Conservation (phyloP, 805 yeast species). For the Kluyveromyces wickerhamii region DNA sequence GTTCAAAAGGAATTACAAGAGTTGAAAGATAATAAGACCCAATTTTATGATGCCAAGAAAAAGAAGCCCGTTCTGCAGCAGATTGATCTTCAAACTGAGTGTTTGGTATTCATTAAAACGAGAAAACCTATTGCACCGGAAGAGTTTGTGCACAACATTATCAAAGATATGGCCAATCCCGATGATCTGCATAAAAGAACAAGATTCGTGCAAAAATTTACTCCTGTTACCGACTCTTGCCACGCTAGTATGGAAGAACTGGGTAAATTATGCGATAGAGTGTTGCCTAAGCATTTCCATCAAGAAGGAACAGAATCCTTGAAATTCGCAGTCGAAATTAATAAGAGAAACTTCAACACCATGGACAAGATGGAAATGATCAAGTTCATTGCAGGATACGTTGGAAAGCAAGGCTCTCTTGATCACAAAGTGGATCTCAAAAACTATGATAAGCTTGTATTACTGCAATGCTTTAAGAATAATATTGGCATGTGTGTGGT, state of each 20-base stretch:
- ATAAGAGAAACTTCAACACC: constrained; percentile 69
- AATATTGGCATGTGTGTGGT: constrained; percentile 85
- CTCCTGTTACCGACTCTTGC: constrained; percentile 73
- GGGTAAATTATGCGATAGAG: constrained; percentile 45
- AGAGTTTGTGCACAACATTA: constrained; percentile 52
- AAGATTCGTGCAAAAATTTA: constrained; percentile 66
- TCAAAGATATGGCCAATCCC: constrained; percentile 49
- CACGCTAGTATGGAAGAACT: constrained; percentile 66
- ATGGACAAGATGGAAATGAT: constrained; percentile 69
- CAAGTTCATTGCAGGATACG: constrained; percentile 58
- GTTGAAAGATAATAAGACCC: constrained; percentile 35
- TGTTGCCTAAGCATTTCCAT: constrained; percentile 67
- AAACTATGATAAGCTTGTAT: constrained; percentile 63
- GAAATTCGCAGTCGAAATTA: constrained; percentile 73
- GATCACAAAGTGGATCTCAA: constrained; percentile 78
- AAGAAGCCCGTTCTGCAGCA: constrained; percentile 46
- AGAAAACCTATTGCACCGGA: constrained; percentile 76
- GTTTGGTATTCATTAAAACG: constrained; percentile 78
- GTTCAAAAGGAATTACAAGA: constrained; percentile 63
- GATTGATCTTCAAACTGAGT: constrained; percentile 66
- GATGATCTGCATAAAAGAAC: constrained; percentile 43
- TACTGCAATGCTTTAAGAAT: constrained; percentile 84
- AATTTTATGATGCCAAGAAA: constrained; percentile 30
- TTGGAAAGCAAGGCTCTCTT: constrained; percentile 48
- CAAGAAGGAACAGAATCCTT: constrained; percentile 29